These are phyloP conservation scores for Secale cereale DNA, from an alignment of 176 grass and related monocot species.

Conservation along the genomic window DNA sequence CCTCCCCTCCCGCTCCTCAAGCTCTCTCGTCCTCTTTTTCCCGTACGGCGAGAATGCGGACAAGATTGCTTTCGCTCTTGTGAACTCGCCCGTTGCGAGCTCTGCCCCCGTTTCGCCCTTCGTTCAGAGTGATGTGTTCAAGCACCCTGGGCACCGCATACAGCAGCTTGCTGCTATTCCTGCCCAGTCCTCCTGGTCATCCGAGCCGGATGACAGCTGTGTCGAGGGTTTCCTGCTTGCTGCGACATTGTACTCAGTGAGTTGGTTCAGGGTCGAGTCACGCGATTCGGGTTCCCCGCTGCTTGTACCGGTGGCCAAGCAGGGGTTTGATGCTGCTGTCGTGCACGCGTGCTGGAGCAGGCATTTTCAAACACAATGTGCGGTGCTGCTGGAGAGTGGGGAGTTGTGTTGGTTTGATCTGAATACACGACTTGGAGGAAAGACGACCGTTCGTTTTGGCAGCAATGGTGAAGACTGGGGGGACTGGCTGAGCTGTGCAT, in stretches of 20 bases:
- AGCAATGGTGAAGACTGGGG: constrained; percentile 18
- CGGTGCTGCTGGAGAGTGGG: constrained; percentile 58
- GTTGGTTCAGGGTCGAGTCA: constrained; percentile 70
- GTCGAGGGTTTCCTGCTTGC: constrained; percentile 68
- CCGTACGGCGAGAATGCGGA: constrained; percentile 58
- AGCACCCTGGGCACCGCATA: constrained; percentile 56
- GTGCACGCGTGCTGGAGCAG: constrained; percentile 75
- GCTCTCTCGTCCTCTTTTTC: constrained; percentile 43
- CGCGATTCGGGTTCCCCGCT: neutral
- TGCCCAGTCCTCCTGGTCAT: constrained; percentile 11
- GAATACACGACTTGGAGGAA: constrained; percentile 36
- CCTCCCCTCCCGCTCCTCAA: neutral
- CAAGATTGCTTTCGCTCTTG: constrained; percentile 32
- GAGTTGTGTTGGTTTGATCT: constrained; percentile 80
- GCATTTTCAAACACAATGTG: constrained; percentile 56
- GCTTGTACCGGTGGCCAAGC: constrained; percentile 42
- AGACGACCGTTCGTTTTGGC: constrained; percentile 41
- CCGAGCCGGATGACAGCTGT: neutral
- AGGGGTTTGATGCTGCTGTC: constrained; percentile 45
- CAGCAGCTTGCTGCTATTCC: constrained; percentile 36
- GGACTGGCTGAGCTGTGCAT: constrained; percentile 74
- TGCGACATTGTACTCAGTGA: constrained; percentile 64
- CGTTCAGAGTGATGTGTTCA: constrained; percentile 57
- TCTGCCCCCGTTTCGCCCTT: constrained; percentile 25
- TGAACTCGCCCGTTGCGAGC: neutral